These are phyloP conservation scores for Nemania sp. DNA, from an alignment of 2,329 filamentous ascomycete species.

Conservation along the genomic window DNA sequence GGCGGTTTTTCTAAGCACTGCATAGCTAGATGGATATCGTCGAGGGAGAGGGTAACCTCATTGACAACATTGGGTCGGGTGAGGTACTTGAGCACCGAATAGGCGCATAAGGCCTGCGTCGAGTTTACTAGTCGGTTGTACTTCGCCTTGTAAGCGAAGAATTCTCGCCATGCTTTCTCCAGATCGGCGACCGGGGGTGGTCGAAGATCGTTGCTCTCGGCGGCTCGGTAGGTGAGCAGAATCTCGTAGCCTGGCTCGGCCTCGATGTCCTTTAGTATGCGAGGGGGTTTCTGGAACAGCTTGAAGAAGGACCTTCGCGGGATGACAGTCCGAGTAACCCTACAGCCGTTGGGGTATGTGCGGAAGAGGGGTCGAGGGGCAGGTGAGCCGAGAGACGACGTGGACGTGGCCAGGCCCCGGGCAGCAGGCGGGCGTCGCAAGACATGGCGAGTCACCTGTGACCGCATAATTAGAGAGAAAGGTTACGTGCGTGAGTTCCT, in stretches of 20 bases:
- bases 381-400: conserved; percentile 30
- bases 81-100: conserved; percentile 73
- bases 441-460: conserved; percentile 54
- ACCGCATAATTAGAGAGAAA: conserved; percentile 51
- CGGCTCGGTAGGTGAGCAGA: conserved; percentile 75
- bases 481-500: conserved; percentile 47
- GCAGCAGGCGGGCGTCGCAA: conserved; percentile 54
- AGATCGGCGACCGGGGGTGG: conserved; percentile 74
- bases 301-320: conserved; percentile 71
- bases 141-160: conserved; percentile 69
- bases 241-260: conserved; percentile 78
- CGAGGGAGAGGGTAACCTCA: conserved; percentile 49
- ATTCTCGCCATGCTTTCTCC: conserved; percentile 70
- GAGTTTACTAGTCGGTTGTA: conserved; percentile 67
- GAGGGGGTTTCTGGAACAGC: conserved; percentile 70
- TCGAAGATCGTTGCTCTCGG: conserved; percentile 71
- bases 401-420: conserved; percentile 39
- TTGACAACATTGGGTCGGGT: conserved; percentile 51
- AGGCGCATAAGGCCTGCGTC: conserved; percentile 72
- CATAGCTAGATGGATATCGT: conserved; percentile 60
- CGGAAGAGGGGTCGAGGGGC: conserved; percentile 45
- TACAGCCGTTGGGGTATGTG: conserved; percentile 49
- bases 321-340: conserved; percentile 44
- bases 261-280: conserved; percentile 70
- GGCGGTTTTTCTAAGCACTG: conserved; percentile 58